Base-by-base conservation (phyloP, 768 basidiomycete species). In the Suillus spraguei region DNA sequence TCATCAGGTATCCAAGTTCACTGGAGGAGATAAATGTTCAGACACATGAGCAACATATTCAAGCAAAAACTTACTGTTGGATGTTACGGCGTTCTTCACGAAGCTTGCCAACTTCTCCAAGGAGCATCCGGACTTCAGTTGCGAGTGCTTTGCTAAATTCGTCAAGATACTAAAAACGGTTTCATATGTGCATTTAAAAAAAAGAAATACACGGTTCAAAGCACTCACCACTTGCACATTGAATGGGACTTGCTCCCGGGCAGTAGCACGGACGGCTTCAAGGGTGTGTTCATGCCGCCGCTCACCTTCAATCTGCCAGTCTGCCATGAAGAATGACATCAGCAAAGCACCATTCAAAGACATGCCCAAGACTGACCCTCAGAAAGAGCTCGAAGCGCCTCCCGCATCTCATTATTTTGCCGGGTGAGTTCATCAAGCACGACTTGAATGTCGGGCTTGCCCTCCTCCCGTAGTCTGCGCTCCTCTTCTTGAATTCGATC, bases 81-180 rank as follows among this genome's bases (percentile, higher is more conserved):
- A 94, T 79, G 28, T 82, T 84, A 49, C 92, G 86, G 69, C 88
- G 83, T 69, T 94, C 89, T 75, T 93, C 90, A 5, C 91, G 86
- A 53, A 95, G 79, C 67, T 89, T 91, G 46, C 92, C 91, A 46
- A 94, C 93, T 78, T 95, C 93, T 41, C 83, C 85, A 11, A 95
- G 83, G 16, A 95, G 80, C 83, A 92, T 89, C 36, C 91, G 87
- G 11, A 95, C 92, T 78, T 95, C 93, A 17, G 84, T 81, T 3
- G 93, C 91, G 53, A 95, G 77, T 1, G 93, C 89, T 72, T 87
- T 90, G 74, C 91, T 94, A 77, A 95, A 95, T 62, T 95, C 91
- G 64, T 95, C 90, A 16, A 95, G 82, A 72, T 95, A 94, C 90
- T 92, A 61, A 46, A 32, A 32, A 59, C 53, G 24, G 33, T 24